These are phyloP conservation scores for Plasmodium yoelii DNA, from an alignment of 169 alveolate genomes.

Conservation along the genomic window DNA sequence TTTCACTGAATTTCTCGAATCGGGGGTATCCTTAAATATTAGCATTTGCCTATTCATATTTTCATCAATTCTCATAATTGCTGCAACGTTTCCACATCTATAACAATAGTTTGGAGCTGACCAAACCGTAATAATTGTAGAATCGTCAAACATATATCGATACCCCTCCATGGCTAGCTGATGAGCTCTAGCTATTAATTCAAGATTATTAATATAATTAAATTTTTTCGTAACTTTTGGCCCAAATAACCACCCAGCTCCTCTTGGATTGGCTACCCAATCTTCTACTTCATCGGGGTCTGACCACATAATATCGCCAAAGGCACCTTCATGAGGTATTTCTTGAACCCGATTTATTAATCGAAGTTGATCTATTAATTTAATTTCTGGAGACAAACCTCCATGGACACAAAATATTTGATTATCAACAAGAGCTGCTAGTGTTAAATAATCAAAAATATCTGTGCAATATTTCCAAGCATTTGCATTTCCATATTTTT, in stretches of 20 bases:
- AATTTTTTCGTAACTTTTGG: conserved; percentile 95
- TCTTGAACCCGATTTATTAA: conserved; percentile 95
- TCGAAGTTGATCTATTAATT: conserved; percentile 95
- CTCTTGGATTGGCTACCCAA: conserved; percentile 99
- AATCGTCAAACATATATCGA: conserved; percentile 95
- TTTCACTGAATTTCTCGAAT: conserved; percentile 65
- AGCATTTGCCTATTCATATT: conserved; percentile 79
- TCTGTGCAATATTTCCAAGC: conserved; percentile 99
- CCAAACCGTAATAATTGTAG: conserved; percentile 96
- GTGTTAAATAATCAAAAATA: conserved; percentile 97
- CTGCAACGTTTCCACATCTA: conserved; percentile 99
- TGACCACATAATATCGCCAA: conserved; percentile 99
- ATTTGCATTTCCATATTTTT: conserved; percentile 98
- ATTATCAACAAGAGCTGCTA: conserved; percentile 97
- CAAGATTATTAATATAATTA: conserved; percentile 95
- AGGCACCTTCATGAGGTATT: conserved; percentile 99
- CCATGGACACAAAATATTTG: conserved; percentile 98
- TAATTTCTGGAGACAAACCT: conserved; percentile 97
- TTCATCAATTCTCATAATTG: conserved; percentile 98
- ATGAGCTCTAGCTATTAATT: conserved; percentile 99
- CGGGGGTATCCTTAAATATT: conserved; percentile 67
- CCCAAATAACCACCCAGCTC: conserved; percentile 99
- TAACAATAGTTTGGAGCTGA: conserved; percentile 99
- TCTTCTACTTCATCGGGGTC: conserved; percentile 99
- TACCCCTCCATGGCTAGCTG: conserved; percentile 99